phyloP scores from a whole-genome alignment of 1,284 basidiomycete species.

The Agroathelia rolfsii region DNA sequence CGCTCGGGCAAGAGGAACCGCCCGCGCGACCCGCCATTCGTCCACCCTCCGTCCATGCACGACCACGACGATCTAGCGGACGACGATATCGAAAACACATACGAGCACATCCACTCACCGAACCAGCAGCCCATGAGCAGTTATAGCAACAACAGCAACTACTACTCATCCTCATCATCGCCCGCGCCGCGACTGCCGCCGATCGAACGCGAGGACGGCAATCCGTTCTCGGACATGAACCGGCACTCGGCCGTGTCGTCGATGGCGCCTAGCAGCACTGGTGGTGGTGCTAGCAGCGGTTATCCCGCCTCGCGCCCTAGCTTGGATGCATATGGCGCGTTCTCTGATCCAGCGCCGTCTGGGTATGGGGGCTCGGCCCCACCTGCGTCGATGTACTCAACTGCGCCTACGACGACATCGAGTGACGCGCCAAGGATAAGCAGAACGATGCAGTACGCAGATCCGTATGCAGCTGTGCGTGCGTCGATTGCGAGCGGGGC shows the following conservation, averaged over 20 bases:
- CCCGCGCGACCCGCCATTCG: constrained; percentile 63
- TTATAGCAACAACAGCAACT: constrained; percentile 11
- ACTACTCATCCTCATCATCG: constrained; percentile 28
- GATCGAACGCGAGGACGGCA: constrained; percentile 27
- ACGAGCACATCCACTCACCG: constrained; percentile 24
- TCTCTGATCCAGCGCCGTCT: constrained; percentile 69
- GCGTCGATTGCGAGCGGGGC: constrained; percentile 33
- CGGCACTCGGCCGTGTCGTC: constrained; percentile 29
- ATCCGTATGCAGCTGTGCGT: constrained; percentile 70
- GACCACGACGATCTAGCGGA: constrained; percentile 33
- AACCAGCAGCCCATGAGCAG: too few relatives aligned
- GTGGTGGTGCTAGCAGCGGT: constrained; percentile 19
- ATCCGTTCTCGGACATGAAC: constrained; percentile 46
- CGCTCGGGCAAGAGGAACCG: constrained; percentile 52
- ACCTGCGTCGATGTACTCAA: constrained; percentile 12
- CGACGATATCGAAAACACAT: constrained; percentile 38
- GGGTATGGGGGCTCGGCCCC: constrained; percentile 37
- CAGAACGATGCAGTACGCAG: constrained; percentile 82
- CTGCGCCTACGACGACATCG: constrained; percentile 17
- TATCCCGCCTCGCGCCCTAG: constrained; percentile 44
- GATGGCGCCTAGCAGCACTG: constrained; percentile 17
- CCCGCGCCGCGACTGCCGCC: constrained; percentile 16
- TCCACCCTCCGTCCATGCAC: constrained; percentile 38
- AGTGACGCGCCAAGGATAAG: constrained; percentile 47
- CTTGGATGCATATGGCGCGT: constrained; percentile 81